These are phyloP conservation scores for Elsinoe perseae DNA, from an alignment of 2,329 filamentous ascomycete genomes.

Conservation along the genomic window DNA sequence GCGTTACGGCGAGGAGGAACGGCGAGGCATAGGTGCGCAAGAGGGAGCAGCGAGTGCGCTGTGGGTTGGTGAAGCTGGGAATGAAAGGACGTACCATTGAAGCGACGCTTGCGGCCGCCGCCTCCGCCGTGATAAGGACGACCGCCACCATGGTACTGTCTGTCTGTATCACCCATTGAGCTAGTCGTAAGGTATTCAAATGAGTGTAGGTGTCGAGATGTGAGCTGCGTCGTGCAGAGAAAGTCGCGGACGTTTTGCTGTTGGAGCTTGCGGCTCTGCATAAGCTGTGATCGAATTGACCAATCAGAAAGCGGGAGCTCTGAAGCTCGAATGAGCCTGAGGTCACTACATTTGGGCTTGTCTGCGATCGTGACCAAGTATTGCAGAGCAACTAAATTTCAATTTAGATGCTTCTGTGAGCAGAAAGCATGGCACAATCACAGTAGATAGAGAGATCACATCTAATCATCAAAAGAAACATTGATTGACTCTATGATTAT, in stretches of 20 bases:
- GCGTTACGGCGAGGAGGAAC: no score
- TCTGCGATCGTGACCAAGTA: no score
- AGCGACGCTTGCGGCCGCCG: constrained; percentile 67
- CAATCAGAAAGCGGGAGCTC: not conserved
- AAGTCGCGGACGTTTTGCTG: constrained; percentile 5
- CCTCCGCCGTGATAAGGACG: constrained; percentile 26
- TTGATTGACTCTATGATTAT: constrained; percentile 15
- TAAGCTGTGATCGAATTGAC: not conserved
- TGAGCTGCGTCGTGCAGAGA: not conserved
- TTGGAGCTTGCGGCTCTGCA: not conserved
- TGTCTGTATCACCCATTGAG: constrained; percentile 28
- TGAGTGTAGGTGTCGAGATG: not conserved
- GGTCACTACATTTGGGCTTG: no score
- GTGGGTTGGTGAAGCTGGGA: constrained; percentile 2
- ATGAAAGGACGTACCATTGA: constrained; percentile 55
- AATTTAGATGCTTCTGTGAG: no score
- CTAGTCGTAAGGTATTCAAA: not conserved
- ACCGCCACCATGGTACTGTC: constrained; percentile 21
- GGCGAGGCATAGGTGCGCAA: not conserved
- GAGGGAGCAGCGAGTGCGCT: no score
- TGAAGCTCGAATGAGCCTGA: not conserved
- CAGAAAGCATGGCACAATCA: no score
- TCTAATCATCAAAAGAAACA: constrained; percentile 7
- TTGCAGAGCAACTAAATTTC: no score
- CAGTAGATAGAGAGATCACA: not conserved